Conservation (phyloP, 73 alveolate species). For the Tetrahymena thermophila region DNA sequence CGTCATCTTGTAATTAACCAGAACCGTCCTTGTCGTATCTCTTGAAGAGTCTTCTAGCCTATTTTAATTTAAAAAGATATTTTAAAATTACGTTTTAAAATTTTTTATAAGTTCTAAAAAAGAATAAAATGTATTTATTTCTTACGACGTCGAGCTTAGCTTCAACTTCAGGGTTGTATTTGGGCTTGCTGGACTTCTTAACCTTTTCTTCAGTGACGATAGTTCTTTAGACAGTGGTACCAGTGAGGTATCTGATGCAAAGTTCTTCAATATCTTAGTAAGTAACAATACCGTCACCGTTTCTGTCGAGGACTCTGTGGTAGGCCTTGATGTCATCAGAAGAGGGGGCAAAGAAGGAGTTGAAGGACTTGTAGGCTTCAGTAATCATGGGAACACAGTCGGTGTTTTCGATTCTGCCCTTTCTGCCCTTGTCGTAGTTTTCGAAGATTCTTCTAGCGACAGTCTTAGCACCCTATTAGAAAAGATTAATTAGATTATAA, state of each 20-base stretch:
- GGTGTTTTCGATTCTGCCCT: constrained; percentile 32
- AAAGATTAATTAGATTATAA: neutral
- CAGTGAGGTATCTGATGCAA: constrained; percentile 39
- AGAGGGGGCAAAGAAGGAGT: constrained; percentile 27
- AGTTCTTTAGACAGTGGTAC: neutral
- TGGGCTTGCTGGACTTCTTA: neutral
- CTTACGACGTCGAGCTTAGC: constrained; percentile 1
- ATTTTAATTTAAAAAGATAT: neutral
- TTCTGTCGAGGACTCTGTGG: constrained; percentile 39
- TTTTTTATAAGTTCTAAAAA: neutral
- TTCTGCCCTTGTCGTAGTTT: constrained; percentile 38
- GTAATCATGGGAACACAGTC: constrained; percentile 41
- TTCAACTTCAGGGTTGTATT: neutral
- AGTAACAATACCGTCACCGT: constrained; percentile 45
- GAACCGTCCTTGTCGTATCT: constrained; percentile 35
- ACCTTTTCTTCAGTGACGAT: neutral
- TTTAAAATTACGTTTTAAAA: neutral
- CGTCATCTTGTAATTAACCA: constrained; percentile 13
- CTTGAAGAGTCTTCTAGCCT: constrained; percentile 32
- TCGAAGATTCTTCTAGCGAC: constrained; percentile 41
- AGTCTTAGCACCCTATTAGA: constrained; percentile 3
- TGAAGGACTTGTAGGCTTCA: constrained; percentile 46
- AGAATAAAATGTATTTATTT: neutral
- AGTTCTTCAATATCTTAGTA: constrained; percentile 37
- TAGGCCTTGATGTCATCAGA: constrained; percentile 42